Base-by-base conservation (phyloP, 306 rosid species). In the Quercus rubra region DNA sequence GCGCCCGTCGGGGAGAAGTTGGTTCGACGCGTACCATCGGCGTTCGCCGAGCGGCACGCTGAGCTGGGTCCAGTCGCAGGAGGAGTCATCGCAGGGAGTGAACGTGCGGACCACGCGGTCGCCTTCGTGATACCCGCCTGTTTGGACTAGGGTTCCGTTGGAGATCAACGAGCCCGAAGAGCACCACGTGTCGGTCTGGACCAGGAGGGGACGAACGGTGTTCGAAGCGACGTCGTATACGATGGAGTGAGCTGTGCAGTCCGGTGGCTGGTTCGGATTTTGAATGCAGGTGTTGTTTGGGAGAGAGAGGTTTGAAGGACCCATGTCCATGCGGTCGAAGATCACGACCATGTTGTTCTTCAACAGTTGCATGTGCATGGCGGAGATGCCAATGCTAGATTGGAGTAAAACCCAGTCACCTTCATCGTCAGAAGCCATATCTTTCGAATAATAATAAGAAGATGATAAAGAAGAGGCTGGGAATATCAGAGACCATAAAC, bases 361-460 rank as follows among this genome's bases (percentile, higher is more conserved):
- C 81, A 93, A 84, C 1, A 93, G 87, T 30, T 91, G 98, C 97
- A 93, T 93, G 95, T 93, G 98, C 95, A 93, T 91, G 85, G 98
- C 98, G 0, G 97, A 90, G 77, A 93, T 82, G 51, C 98, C 98
- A 13, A 92, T 85, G 88, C 86, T 85, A 2, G 55, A 27, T 14
- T 84, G 87, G 18, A 93, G 80, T 19, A 89, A 81, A n/a, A 61
- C 21, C 98, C 98, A 93, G 41, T 78, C 72, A 0, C 97, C 96
- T 0, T 88, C 92, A 7, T 23, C 52, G 30, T 17, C 46, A 17
- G 59, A 21, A 2, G 54, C 46, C 46, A 8, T 3, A 0, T 41
- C 46, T 41, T 41, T 41, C 46, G 3, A 38, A 41, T 41, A 41
- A 41, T 41, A 27, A 0, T 0, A 55, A 38, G 78, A 19, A 20